Conservation (phyloP, 192 early-diverging fungal species). For the Coemansia sp. region DNA sequence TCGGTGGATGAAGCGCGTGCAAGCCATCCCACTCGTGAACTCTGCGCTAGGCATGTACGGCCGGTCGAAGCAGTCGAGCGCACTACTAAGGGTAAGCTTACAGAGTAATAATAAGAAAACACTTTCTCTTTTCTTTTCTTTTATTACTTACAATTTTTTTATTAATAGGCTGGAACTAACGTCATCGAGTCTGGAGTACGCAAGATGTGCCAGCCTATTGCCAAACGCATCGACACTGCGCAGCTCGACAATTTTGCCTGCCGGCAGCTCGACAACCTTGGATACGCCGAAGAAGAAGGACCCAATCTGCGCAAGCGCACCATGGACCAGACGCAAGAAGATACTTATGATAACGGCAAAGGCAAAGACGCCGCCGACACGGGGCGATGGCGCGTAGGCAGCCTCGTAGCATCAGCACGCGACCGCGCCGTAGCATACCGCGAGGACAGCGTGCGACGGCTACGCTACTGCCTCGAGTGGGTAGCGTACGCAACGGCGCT, state of each 20-base stretch:
- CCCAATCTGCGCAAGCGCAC: constrained; percentile 35
- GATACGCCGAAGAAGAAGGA: constrained; percentile 14
- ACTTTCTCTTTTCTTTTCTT: constrained; percentile 6
- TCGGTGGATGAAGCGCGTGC: constrained; percentile 70
- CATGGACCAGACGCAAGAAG: constrained; percentile 25
- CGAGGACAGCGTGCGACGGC: constrained; percentile 83
- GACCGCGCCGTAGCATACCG: constrained; percentile 74
- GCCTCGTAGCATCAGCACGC: constrained; percentile 31
- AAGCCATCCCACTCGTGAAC: constrained; percentile 77
- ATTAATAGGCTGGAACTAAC: constrained; percentile 57
- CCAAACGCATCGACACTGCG: constrained; percentile 69
- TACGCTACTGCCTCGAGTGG: constrained; percentile 90
- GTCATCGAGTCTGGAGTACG: constrained; percentile 77
- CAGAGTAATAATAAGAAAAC: constrained; percentile 42
- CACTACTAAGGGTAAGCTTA: constrained; percentile 39
- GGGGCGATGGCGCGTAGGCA: constrained; percentile 34
- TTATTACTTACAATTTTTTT: background rate
- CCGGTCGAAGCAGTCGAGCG: constrained; percentile 63
- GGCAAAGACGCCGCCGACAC: constrained; percentile 59
- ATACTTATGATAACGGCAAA: constrained; percentile 1
- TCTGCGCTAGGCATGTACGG: constrained; percentile 75
- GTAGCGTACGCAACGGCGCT: constrained; percentile 80
- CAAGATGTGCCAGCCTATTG: constrained; percentile 70
- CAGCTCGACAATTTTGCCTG: constrained; percentile 77
- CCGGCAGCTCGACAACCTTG: constrained; percentile 67